These are phyloP conservation scores for Boletus fagicola DNA, from an alignment of 768 basidiomycete species.

Conservation along the genomic window DNA sequence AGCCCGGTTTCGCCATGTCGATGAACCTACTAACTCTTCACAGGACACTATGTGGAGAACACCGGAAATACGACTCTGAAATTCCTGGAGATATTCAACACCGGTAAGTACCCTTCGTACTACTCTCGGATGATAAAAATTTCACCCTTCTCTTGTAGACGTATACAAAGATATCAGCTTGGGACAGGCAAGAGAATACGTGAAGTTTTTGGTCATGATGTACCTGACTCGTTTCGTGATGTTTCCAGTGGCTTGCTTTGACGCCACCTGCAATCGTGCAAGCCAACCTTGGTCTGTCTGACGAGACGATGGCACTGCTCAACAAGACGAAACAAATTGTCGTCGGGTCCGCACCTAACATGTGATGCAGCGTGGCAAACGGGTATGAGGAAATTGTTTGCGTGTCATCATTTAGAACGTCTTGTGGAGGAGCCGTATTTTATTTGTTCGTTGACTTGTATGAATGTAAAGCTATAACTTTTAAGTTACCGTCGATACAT, in stretches of 20 bases:
- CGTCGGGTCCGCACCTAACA: constrained; percentile 26
- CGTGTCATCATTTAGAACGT: neutral
- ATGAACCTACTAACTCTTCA: neutral
- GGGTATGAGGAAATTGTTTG: neutral
- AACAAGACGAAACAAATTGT: constrained; percentile 41
- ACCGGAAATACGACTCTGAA: constrained; percentile 48
- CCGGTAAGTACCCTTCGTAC: constrained; percentile 26
- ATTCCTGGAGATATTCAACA: constrained; percentile 49
- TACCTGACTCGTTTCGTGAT: neutral
- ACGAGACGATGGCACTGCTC: constrained; percentile 35
- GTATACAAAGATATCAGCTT: constrained; percentile 39
- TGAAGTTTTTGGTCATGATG: neutral
- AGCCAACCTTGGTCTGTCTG: constrained; percentile 42
- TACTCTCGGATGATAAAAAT: neutral
- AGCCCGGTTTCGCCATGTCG: neutral
- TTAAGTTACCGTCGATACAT: too few relatives aligned
- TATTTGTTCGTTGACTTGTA: too few relatives aligned
- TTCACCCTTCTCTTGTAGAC: constrained; percentile 10
- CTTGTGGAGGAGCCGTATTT: neutral
- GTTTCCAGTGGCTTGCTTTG: constrained; percentile 42
- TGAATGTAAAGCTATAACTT: too few relatives aligned
- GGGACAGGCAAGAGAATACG: constrained; percentile 38
- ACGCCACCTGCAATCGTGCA: constrained; percentile 47
- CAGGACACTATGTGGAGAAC: constrained; percentile 56
- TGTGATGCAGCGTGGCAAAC: neutral